Evolutionary conservation across 306 rosid genomes (phyloP).

Genomic region (Cicer chorassanicum): DNA sequence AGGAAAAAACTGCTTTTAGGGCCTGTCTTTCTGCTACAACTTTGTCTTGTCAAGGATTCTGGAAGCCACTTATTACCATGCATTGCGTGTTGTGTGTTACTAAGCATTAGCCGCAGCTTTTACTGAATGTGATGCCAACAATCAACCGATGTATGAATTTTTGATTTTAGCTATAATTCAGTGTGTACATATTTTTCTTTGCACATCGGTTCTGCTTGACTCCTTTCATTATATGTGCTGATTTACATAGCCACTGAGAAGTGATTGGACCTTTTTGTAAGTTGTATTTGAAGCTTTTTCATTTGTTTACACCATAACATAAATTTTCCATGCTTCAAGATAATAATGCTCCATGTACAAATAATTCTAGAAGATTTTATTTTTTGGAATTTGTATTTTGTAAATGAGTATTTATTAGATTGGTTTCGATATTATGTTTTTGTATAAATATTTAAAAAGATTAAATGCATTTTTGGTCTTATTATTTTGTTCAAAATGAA

Average conservation of each 20-base stretch:
- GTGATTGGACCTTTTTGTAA: slow-evolving; percentile 34
- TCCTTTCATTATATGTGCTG: not conserved
- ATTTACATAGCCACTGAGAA: slow-evolving; percentile 15
- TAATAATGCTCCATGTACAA: not conserved
- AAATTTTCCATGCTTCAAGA: not conserved
- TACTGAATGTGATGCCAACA: slow-evolving; percentile 46
- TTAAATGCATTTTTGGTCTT: too few relatives aligned
- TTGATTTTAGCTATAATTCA: slow-evolving; percentile 41
- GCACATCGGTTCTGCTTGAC: slow-evolving; percentile 15
- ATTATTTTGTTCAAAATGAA: too few relatives aligned
- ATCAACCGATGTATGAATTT: slow-evolving; percentile 38
- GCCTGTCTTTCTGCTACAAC: slow-evolving; percentile 35
- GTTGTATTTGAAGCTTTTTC: slow-evolving; percentile 25
- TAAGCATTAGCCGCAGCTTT: slow-evolving; percentile 41
- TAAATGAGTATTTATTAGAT: too few relatives aligned
- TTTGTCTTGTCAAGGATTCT: slow-evolving; percentile 42
- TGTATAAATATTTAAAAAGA: too few relatives aligned
- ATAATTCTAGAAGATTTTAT: too few relatives aligned
- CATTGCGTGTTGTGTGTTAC: slow-evolving; percentile 19
- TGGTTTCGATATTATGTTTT: too few relatives aligned
- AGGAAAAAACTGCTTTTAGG: slow-evolving; percentile 22
- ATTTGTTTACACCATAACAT: not conserved
- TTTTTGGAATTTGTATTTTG: too few relatives aligned
- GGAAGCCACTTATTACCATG: slow-evolving; percentile 41
- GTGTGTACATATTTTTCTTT: slow-evolving; percentile 30